phyloP scores from a whole-genome alignment of 1,284 basidiomycete genomes.

The Cystobasidium slooffiae region DNA sequence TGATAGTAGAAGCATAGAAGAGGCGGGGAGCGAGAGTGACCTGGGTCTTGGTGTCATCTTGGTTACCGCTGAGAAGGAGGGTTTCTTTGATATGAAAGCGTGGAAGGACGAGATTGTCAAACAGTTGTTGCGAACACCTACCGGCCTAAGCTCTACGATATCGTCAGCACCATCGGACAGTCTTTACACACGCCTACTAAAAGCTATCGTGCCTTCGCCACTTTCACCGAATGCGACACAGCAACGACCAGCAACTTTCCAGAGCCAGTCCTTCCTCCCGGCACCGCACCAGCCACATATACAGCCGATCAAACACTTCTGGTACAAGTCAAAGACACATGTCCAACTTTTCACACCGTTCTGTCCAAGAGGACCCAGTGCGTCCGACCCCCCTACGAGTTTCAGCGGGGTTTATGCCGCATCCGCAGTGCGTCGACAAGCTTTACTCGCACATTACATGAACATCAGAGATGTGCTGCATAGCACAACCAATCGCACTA shows the following conservation, averaged over 20 bases:
- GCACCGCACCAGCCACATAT: conserved; percentile 57
- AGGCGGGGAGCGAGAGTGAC: not conserved
- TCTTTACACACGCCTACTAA: not conserved
- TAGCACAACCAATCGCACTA: conserved; percentile 55
- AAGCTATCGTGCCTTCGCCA: not conserved
- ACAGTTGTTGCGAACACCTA: conserved; percentile 3
- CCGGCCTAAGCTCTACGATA: not conserved
- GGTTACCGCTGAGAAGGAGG: conserved; percentile 41
- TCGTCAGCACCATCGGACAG: not conserved
- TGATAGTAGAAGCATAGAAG: not conserved
- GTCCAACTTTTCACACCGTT: conserved; percentile 84
- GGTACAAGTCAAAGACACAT: conserved; percentile 85
- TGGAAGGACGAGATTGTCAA: conserved; percentile 41
- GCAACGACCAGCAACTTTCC: not conserved
- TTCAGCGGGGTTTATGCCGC: conserved; percentile 58
- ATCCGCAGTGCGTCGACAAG: conserved; percentile 54
- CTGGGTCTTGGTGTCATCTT: conserved; percentile 39
- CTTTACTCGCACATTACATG: conserved; percentile 82
- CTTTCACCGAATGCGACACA: not conserved
- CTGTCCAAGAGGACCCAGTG: conserved; percentile 80
- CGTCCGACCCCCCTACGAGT: conserved; percentile 64
- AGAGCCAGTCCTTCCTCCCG: not conserved
- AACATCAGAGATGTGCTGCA: conserved; percentile 80
- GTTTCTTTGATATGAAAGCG: conserved; percentile 45
- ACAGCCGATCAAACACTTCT: conserved; percentile 87